A percentile compares a stretch with the other conserved stretches of the same genome.
Evolutionary conservation across 176 grass and related monocot species (phyloP).

Genomic region (Phragmites australis): DNA sequence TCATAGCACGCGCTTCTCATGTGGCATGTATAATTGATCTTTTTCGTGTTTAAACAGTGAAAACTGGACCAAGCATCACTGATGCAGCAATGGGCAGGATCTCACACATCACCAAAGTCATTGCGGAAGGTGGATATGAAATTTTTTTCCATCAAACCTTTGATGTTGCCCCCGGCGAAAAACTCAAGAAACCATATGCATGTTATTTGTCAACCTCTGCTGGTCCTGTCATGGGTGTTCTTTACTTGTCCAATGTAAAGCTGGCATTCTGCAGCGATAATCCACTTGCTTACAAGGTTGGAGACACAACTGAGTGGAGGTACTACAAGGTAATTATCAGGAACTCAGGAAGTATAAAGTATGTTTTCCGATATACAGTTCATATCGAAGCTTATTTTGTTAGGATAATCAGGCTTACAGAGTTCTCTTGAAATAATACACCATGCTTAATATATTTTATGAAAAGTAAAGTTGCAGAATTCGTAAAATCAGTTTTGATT

Average conservation of each 20-base stretch:
- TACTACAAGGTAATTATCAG: constrained; percentile 82
- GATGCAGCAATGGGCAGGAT: constrained; percentile 95
- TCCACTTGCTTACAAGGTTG: constrained; percentile 85
- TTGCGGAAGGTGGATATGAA: constrained; percentile 96
- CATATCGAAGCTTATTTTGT: too few species aligned
- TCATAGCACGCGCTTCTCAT: neutral
- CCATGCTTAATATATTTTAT: too few species aligned
- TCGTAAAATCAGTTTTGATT: too few species aligned
- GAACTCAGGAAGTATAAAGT: neutral
- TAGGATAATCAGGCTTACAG: neutral
- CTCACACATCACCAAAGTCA: constrained; percentile 91
- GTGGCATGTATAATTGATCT: neutral
- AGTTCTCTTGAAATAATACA: neutral
- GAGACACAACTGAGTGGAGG: constrained; percentile 88
- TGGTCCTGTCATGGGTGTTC: constrained; percentile 94
- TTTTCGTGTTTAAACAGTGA: constrained; percentile 61
- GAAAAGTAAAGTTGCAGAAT: neutral
- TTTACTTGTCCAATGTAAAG: constrained; percentile 86
- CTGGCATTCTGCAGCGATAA: constrained; percentile 95
- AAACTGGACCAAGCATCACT: constrained; percentile 93
- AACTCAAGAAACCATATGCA: constrained; percentile 79
- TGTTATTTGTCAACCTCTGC: constrained; percentile 95
- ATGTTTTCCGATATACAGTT: neutral
- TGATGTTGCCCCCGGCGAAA: constrained; percentile 69
- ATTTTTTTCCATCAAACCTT: constrained; percentile 97